These are phyloP conservation scores for Volutella citrinella DNA, from an alignment of 2,329 filamentous ascomycete genomes.

Conservation along the genomic window DNA sequence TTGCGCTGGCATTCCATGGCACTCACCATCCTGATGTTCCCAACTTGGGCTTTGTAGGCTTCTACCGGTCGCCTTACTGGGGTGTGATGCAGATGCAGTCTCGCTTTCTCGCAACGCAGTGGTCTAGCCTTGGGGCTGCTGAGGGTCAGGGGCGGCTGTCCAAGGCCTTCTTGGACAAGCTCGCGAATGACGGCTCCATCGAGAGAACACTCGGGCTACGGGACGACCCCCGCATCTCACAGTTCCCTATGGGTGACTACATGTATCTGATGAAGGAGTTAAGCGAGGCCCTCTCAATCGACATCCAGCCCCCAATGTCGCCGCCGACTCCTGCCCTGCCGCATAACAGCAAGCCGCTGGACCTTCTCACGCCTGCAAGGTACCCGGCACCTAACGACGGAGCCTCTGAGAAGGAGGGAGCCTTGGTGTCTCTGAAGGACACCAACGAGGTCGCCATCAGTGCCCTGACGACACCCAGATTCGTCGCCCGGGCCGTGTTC, in stretches of 20 bases:
- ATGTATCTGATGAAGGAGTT: constrained; percentile 72
- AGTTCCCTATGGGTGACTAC: constrained; percentile 85
- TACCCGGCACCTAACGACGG: constrained; percentile 42
- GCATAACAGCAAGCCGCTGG: constrained; percentile 42
- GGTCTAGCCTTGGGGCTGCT: constrained; percentile 36
- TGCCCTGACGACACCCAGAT: constrained; percentile 44
- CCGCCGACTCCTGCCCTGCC: constrained; percentile 31
- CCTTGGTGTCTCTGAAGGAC: constrained; percentile 42
- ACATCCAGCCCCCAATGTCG: constrained; percentile 31
- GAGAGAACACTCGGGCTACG: constrained; percentile 50
- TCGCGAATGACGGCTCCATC: constrained; percentile 43
- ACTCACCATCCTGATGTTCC: constrained; percentile 60
- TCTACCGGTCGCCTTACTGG: constrained; percentile 84
- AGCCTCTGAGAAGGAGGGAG: constrained; percentile 36
- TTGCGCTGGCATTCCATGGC: constrained; percentile 66
- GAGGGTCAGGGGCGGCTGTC: constrained; percentile 16
- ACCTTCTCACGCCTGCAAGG: constrained; percentile 55
- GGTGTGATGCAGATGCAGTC: constrained; percentile 86
- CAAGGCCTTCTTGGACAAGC: constrained; percentile 34
- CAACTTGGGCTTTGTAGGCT: constrained; percentile 74
- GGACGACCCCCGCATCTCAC: constrained; percentile 49
- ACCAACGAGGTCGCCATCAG: constrained; percentile 41
- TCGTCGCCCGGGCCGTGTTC: constrained; percentile 66
- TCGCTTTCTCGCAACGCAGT: constrained; percentile 60
- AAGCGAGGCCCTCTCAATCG: constrained; percentile 54